Conservation (phyloP, 805 yeast genomes). For the Ogataea henricii region DNA sequence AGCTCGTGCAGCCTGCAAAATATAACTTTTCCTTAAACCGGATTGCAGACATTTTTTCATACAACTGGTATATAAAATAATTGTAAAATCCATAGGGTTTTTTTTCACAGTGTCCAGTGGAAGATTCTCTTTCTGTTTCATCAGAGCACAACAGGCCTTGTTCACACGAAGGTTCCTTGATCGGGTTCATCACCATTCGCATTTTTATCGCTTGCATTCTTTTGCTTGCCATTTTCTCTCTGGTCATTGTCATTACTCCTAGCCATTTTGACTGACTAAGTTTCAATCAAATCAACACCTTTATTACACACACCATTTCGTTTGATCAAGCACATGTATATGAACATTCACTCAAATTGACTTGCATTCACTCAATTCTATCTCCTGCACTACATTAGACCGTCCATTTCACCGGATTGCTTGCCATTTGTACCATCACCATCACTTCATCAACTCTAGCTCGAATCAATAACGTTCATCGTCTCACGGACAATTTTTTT, state of each 20-base stretch:
- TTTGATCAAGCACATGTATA: neutral
- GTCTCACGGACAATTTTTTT: neutral
- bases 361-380: neutral
- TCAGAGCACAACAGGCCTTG: neutral
- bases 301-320: neutral
- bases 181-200: conserved; percentile 1
- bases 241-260: neutral
- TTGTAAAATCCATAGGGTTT: neutral
- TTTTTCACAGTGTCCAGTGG: neutral
- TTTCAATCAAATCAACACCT: neutral
- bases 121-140: neutral
- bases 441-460: neutral
- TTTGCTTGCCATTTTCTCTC: neutral
- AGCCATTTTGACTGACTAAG: neutral
- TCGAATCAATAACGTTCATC: too few relatives aligned
- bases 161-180: neutral
- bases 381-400: too few relatives aligned
- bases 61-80: neutral
- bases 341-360: neutral
- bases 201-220: neutral
- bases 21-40: neutral
- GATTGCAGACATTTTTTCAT: neutral
- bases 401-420: neutral
- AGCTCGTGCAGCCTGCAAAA: neutral
- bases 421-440: neutral